Percentiles rank a stretch among this genome's conserved stretches.
Conservation (phyloP, 192 early-diverging fungal species). For the Lobulomyces angularis region DNA sequence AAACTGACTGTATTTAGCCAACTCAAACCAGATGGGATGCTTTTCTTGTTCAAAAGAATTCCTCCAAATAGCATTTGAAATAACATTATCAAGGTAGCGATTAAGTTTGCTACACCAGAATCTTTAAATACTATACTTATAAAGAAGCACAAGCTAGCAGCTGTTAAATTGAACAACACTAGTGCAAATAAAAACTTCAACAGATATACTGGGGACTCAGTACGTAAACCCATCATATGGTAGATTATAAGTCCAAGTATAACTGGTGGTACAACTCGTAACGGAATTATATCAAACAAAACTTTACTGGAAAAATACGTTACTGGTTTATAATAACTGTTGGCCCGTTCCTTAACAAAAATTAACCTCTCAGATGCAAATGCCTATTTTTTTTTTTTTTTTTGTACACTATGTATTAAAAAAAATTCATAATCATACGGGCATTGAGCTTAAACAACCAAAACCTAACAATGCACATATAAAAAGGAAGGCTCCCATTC, state of each 20-base stretch:
- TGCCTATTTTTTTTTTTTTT: slow-evolving; percentile 4
- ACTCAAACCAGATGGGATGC: slow-evolving; percentile 48
- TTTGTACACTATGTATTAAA: background rate
- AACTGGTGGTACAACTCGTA: slow-evolving; percentile 69
- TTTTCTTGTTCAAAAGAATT: slow-evolving; percentile 76
- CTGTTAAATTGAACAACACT: slow-evolving; percentile 67
- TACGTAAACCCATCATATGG: slow-evolving; percentile 69
- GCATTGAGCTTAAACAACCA: slow-evolving; percentile 48
- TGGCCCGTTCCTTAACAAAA: slow-evolving; percentile 62
- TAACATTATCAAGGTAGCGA: slow-evolving; percentile 69
- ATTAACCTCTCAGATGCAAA: slow-evolving; percentile 57
- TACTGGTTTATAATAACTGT: slow-evolving; percentile 56
- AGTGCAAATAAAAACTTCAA: slow-evolving; percentile 64
- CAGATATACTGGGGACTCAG: slow-evolving; percentile 34
- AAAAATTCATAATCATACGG: slow-evolving; percentile 12
- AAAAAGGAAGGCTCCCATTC: slow-evolving; percentile 61
- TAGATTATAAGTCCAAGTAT: slow-evolving; percentile 72
- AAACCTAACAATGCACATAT: slow-evolving; percentile 62
- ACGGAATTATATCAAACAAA: slow-evolving; percentile 59
- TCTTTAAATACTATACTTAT: slow-evolving; percentile 65
- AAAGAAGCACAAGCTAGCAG: slow-evolving; percentile 61
- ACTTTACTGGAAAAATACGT: slow-evolving; percentile 60
- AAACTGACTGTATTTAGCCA: slow-evolving; percentile 66
- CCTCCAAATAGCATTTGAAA: slow-evolving; percentile 88
- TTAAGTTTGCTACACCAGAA: slow-evolving; percentile 58